A percentile compares a stretch with the other conserved stretches of the same genome.
These are phyloP conservation scores for Ambrosia hybrid DNA, from an alignment of 140 eudicot species.

Conservation along the genomic window DNA sequence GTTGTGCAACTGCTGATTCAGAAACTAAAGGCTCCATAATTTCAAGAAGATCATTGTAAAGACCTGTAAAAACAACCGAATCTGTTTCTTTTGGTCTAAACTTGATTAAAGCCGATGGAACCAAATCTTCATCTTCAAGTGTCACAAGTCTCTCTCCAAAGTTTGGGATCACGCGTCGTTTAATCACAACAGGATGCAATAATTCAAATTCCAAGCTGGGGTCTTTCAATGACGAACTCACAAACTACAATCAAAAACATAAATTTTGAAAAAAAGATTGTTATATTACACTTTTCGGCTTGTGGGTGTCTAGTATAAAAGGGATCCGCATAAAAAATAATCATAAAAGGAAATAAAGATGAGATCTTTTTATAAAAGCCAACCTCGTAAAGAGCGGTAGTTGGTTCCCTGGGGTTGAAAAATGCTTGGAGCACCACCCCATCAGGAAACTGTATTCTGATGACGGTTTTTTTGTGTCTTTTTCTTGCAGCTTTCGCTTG, in stretches of 20 bases:
- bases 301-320: background rate
- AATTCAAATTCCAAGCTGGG: slow-evolving; percentile 74
- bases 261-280: background rate
- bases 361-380: slow-evolving; percentile 25
- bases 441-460: slow-evolving; percentile 89
- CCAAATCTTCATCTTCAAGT: slow-evolving; percentile 84
- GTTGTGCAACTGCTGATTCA: slow-evolving; percentile 46
- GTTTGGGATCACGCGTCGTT: slow-evolving; percentile 64
- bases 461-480: slow-evolving; percentile 59
- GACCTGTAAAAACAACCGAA: slow-evolving; percentile 79
- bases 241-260: slow-evolving; percentile 44
- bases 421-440: slow-evolving; percentile 94
- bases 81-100: slow-evolving; percentile 82
- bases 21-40: slow-evolving; percentile 65
- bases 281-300: background rate
- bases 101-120: slow-evolving; percentile 83
- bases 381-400: slow-evolving; percentile 85
- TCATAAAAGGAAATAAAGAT: background rate
- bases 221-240: slow-evolving; percentile 72
- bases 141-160: slow-evolving; percentile 58
- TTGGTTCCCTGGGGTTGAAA: slow-evolving; percentile 72
- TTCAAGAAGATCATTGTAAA: slow-evolving; percentile 75
- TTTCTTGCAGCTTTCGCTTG: slow-evolving; percentile 84
- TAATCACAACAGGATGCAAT: slow-evolving; percentile 58
- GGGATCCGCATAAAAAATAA: background rate